Evolutionary conservation across 2,329 filamentous ascomycete genomes (phyloP), one percentile per base, ranked within the genome.

Genomic region (Colletotrichum musicola): DNA sequence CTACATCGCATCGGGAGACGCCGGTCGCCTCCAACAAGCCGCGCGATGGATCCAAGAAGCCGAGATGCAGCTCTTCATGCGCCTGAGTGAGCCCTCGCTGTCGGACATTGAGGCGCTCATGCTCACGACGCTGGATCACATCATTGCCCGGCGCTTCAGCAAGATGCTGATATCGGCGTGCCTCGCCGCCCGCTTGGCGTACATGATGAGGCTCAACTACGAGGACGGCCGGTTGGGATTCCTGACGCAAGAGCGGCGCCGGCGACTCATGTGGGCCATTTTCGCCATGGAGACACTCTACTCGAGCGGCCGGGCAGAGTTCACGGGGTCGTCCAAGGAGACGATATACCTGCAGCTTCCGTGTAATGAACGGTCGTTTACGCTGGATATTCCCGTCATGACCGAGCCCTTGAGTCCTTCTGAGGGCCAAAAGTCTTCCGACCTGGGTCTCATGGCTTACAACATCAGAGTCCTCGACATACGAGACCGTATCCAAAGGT

Each of bases 1-100:
- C 5, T 69, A 66, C 27, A 38, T 69, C 5, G 57, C 63, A 4
- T 40, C 51, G 1, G 57, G 57, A 13, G 57, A 69, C 2, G 30
- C 14, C 10, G 14, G 2, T 1, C 62, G 62, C 12, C 57, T 62
- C 4, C 51, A 58, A 10, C 62, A 66, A 18, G 62, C 50, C 2
- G 57, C 62, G 0, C 80, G 81, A 49, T 75, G 73, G 73, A 69
- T 71, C 0, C 60, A 71, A 3, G 68, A 72, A 1, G 18, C 73
- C 0, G 73, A 75, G 5, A 44, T 67, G 2, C 57, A 70, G 2
- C 69, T 75, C 0, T 49, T 74, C 3, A 49, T 58, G 10, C 57
- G 64, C 7, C 50, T 72, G 0, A 54, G 66, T 25, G 47, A 71
- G 25, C 73, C 73, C 4, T 50, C 53, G 0, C 51, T 71, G 22